These are phyloP conservation scores for Coprinellus aureogranulatus DNA, from an alignment of 768 basidiomycete genomes.

Conservation along the genomic window DNA sequence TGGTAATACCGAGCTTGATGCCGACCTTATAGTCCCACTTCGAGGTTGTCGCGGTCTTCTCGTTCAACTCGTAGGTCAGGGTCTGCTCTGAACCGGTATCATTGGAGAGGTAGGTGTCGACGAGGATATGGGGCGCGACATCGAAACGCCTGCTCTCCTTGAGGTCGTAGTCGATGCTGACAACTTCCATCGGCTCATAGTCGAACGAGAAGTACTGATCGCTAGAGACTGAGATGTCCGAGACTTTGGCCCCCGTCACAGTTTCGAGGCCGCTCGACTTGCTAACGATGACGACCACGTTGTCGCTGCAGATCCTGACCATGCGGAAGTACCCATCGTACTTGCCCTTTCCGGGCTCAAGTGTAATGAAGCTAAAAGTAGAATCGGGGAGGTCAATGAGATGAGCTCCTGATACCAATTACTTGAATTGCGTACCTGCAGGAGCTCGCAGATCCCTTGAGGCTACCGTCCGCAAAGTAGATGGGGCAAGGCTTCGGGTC, in stretches of 20 bases:
- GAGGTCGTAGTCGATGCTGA: slow-evolving; percentile 1
- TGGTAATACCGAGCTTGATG: background rate
- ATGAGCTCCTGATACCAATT: background rate
- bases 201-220: background rate
- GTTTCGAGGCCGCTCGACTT: background rate
- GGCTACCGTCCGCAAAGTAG: background rate
- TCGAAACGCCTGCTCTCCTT: background rate
- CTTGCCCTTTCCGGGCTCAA: background rate
- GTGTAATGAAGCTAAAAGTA: background rate
- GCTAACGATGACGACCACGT: background rate
- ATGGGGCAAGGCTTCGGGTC: background rate
- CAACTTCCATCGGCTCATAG: background rate
- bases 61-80: background rate
- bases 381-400: background rate
- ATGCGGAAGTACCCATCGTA: background rate
- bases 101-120: background rate
- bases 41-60: background rate
- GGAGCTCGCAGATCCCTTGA: background rate
- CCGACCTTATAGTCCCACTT: background rate
- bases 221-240: background rate
- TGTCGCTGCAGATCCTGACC: background rate
- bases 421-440: background rate
- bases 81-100: background rate
- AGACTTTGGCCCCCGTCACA: background rate
- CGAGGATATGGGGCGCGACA: background rate